phyloP scores from a whole-genome alignment of 352 stramenopile genomes.

The Globisporangium sylvaticum region DNA sequence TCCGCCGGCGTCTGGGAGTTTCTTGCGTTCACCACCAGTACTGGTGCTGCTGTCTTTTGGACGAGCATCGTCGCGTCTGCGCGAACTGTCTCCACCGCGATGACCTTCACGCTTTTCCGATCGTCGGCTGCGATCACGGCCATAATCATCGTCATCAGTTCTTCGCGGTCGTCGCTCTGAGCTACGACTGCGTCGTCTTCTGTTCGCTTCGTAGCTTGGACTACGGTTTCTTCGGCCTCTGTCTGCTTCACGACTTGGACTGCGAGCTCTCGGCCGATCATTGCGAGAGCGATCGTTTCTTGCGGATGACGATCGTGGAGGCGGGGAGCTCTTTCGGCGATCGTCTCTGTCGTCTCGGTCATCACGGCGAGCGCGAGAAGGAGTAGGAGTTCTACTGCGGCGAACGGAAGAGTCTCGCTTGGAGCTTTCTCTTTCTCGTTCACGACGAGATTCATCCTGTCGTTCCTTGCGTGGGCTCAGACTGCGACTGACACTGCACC shows the following conservation, averaged over 20 bases:
- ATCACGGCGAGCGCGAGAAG: background rate
- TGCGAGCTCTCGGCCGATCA: background rate
- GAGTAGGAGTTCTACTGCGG: background rate
- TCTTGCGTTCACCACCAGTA: slow-evolving; percentile 10
- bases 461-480: background rate
- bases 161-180: background rate
- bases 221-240: slow-evolving; percentile 1
- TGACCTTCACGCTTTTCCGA: background rate
- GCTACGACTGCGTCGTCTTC: slow-evolving; percentile 2
- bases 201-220: background rate
- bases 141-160: background rate
- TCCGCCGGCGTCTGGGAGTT: slow-evolving; percentile 23
- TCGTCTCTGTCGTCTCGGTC: background rate
- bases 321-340: background rate
- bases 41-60: background rate
- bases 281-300: slow-evolving; percentile 2
- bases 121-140: background rate
- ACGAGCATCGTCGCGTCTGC: background rate
- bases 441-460: background rate
- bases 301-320: background rate
- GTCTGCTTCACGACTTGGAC: background rate
- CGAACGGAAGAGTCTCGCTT: background rate
- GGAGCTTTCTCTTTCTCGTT: background rate
- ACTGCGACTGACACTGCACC: slow-evolving; percentile 2
- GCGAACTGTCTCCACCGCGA: background rate